phyloP scores from a whole-genome alignment of 306 rosid genomes.

The Glycine soja region DNA sequence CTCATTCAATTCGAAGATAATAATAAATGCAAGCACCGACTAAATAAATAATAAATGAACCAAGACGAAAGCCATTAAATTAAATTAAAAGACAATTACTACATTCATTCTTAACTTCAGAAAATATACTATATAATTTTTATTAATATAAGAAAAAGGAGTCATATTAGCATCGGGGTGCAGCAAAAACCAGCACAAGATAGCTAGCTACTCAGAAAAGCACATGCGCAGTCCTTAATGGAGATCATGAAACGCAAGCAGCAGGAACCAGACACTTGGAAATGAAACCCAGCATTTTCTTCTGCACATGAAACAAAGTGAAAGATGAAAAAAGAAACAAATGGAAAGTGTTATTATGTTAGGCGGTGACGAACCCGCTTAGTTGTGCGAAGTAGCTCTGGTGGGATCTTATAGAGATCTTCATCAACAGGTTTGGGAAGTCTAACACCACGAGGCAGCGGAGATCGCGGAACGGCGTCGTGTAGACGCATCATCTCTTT shows the following conservation, averaged over 20 bases:
- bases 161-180: neutral
- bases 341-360: neutral
- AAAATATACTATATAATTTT: neutral
- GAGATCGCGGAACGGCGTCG: constrained; percentile 47
- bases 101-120: neutral
- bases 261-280: constrained; percentile 85
- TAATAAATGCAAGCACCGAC: constrained; percentile 26
- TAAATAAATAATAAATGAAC: neutral
- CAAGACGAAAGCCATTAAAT: neutral
- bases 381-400: constrained; percentile 71
- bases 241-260: constrained; percentile 71
- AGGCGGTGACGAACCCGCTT: constrained; percentile 53
- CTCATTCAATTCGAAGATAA: neutral
- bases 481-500: neutral
- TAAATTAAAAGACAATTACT: neutral
- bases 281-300: constrained; percentile 76
- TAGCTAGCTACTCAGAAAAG: neutral
- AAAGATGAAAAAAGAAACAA: neutral
- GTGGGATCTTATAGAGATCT: constrained; percentile 93
- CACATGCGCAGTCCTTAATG: neutral
- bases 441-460: neutral
- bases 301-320: constrained; percentile 52
- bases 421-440: constrained; percentile 80
- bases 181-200: neutral
- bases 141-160: neutral